These are phyloP conservation scores for Mollisia scopiformis DNA, from an alignment of 2,329 filamentous ascomycete species.

Conservation along the genomic window DNA sequence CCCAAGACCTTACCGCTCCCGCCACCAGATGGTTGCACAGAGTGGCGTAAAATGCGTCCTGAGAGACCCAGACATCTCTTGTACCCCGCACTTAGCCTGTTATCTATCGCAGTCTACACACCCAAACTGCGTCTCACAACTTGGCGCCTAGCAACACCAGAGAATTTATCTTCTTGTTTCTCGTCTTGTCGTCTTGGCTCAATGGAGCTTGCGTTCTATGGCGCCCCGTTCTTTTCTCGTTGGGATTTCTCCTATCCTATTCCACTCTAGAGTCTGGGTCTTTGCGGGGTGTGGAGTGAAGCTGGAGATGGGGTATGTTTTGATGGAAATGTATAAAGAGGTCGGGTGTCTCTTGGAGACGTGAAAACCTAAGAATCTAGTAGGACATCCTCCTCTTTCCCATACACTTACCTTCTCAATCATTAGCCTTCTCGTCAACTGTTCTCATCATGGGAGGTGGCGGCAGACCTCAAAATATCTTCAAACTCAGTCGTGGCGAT, in stretches of 20 bases:
- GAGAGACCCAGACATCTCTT: not conserved
- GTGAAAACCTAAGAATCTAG: not conserved
- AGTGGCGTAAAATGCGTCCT: not conserved
- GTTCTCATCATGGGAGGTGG: constrained; percentile 51
- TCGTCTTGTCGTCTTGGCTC: not conserved
- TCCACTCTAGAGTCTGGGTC: not conserved
- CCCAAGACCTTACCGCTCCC: not conserved
- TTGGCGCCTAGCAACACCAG: not conserved
- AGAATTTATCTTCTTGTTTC: constrained; percentile 2
- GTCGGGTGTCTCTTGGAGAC: not conserved
- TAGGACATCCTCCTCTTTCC: not conserved
- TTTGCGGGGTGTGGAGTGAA: not conserved
- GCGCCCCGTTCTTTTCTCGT: not conserved
- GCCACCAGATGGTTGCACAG: not conserved
- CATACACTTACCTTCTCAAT: not conserved
- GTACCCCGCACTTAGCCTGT: not conserved
- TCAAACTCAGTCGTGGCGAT: constrained; percentile 63
- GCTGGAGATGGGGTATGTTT: not conserved
- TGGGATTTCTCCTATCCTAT: no score
- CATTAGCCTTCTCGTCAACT: not conserved
- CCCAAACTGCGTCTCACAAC: not conserved
- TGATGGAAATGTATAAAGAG: not conserved
- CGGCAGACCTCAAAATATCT: constrained; percentile 64
- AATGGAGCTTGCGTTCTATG: not conserved
- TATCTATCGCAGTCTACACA: not conserved